Conservation (phyloP, 805 yeast species). For the Lachancea nothofagi region DNA sequence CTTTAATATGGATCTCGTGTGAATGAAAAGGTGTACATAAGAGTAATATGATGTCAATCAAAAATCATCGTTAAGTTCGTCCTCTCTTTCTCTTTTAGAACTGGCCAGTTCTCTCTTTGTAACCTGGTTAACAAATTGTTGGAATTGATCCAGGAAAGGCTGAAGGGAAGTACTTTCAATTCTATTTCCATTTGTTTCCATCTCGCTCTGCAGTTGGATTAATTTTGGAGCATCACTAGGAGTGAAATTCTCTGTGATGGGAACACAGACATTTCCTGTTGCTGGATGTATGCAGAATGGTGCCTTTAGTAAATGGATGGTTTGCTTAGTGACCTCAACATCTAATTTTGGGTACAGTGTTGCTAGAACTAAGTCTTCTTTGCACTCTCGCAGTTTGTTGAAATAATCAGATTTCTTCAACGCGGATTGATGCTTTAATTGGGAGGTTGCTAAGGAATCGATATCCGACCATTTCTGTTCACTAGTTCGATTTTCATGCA, state of each 20-base stretch:
- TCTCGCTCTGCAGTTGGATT: conserved; percentile 55
- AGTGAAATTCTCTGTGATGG: conserved; percentile 52
- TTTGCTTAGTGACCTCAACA: conserved; percentile 83
- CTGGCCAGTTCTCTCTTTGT: conserved; percentile 45
- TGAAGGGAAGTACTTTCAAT: conserved; percentile 60
- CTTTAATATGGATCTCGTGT: too few relatives aligned
- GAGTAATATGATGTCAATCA: background rate
- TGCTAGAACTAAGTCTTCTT: conserved; percentile 73
- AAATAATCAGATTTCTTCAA: conserved; percentile 33
- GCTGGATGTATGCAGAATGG: conserved; percentile 97
- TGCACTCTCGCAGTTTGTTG: conserved; percentile 55
- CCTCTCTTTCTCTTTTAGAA: conserved; percentile 40
- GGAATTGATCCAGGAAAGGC: conserved; percentile 64
- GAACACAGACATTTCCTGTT: conserved; percentile 93
- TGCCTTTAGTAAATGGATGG: conserved; percentile 87
- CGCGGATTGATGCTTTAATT: conserved; percentile 16
- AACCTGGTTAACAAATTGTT: conserved; percentile 52
- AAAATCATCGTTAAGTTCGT: conserved; percentile 10
- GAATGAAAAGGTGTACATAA: too few relatives aligned
- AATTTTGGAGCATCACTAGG: conserved; percentile 80
- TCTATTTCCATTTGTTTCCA: conserved; percentile 44
- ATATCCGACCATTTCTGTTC: conserved; percentile 76
- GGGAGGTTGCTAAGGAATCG: conserved; percentile 41
- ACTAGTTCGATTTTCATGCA: conserved; percentile 47
- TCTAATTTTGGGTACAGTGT: conserved; percentile 89